Evolutionary conservation across 768 basidiomycete genomes (phyloP).

Genomic region (Auricularia cornea): DNA sequence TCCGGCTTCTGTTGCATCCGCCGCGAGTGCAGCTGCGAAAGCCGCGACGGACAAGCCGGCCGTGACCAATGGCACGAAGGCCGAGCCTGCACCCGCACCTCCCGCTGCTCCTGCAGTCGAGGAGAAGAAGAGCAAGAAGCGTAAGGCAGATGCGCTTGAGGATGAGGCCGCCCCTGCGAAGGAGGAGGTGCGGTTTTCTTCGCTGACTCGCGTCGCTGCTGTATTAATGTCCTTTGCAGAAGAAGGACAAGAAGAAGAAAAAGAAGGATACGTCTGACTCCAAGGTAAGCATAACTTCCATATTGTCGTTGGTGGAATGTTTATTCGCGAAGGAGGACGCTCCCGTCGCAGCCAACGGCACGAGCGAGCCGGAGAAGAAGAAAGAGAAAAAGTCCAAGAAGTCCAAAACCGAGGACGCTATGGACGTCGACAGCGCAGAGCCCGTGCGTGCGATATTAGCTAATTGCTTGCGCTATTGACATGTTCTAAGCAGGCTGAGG

Average conservation of each 20-base stretch:
- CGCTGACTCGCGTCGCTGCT: background rate
- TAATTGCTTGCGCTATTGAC: background rate
- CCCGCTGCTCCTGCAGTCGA: constrained; percentile 12
- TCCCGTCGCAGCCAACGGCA: constrained; percentile 4
- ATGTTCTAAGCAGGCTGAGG: constrained; percentile 12
- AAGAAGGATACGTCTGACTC: constrained; percentile 15
- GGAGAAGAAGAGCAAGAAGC: constrained; percentile 8
- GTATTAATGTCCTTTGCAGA: background rate
- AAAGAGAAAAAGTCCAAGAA: constrained; percentile 31
- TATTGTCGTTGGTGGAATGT: background rate
- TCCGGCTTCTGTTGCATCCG: constrained; percentile 18
- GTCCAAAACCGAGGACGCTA: background rate
- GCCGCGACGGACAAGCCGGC: background rate
- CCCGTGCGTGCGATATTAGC: background rate
- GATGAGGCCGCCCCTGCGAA: background rate
- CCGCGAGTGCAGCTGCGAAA: background rate
- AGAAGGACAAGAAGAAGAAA: constrained; percentile 14
- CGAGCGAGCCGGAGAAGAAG: no score
- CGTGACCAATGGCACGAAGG: background rate
- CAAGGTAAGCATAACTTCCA: background rate
- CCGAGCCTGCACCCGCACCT: constrained; percentile 12
- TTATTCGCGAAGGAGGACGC: background rate
- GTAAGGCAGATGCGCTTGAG: constrained; percentile 6
- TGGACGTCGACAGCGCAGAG: constrained; percentile 1
- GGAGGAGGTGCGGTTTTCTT: background rate